These are phyloP conservation scores for Gynandropsis gynandra DNA, from an alignment of 345 rosid species.

Conservation along the genomic window DNA sequence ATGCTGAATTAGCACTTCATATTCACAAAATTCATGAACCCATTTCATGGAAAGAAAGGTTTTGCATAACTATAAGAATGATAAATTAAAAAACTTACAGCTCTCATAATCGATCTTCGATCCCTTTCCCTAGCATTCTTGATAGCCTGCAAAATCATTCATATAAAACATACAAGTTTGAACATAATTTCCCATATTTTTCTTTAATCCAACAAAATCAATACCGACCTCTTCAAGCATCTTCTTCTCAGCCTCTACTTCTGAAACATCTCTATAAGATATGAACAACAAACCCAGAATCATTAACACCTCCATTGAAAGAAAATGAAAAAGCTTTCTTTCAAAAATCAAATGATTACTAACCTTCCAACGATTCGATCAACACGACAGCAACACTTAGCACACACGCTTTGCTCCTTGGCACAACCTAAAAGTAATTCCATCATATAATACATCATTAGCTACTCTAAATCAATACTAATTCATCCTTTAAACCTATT, in stretches of 20 bases:
- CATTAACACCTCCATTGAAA: slow-evolving; percentile 1
- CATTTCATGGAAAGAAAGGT: background rate
- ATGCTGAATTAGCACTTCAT: background rate
- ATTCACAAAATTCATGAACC: background rate
- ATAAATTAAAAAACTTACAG: slow-evolving; percentile 41
- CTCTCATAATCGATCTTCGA: slow-evolving; percentile 64
- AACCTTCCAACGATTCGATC: slow-evolving; percentile 66
- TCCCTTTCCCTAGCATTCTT: slow-evolving; percentile 93
- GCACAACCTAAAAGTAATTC: slow-evolving; percentile 62
- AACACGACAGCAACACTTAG: slow-evolving; percentile 67
- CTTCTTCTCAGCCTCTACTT: slow-evolving; percentile 81
- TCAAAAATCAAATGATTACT: background rate
- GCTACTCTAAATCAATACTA: background rate
- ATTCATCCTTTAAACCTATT: no score
- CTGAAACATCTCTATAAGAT: slow-evolving; percentile 50
- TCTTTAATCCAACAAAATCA: background rate
- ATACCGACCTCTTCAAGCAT: slow-evolving; percentile 63
- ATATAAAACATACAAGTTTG: slow-evolving; percentile 8
- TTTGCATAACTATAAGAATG: background rate
- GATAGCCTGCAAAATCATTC: slow-evolving; percentile 55
- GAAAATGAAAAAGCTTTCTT: background rate
- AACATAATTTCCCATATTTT: background rate
- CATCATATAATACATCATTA: slow-evolving; percentile 8
- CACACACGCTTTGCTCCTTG: slow-evolving; percentile 82
- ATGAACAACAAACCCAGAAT: slow-evolving; percentile 5